Evolutionary conservation across 331 rosid species (phyloP).

Genomic region (Saraca asoca): DNA sequence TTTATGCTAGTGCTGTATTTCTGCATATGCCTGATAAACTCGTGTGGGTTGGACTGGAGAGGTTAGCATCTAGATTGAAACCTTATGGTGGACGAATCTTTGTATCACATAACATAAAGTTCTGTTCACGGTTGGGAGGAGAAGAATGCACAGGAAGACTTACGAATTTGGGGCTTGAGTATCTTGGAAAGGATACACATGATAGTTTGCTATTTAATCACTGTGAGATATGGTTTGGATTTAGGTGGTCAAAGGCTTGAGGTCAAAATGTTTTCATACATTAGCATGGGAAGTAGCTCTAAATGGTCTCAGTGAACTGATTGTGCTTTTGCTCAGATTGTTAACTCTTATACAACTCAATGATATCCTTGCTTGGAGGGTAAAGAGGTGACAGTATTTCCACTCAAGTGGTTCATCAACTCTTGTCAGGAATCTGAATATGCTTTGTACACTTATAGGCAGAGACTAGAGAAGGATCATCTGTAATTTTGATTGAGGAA

Average conservation of each 20-base stretch:
- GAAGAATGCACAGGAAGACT: constrained; percentile 77
- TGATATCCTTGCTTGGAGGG: constrained; percentile 13
- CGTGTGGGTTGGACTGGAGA: constrained; percentile 80
- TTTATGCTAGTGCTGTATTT: constrained; percentile 92
- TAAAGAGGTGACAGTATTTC: constrained; percentile 24
- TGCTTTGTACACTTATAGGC: neutral
- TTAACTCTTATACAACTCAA: constrained; percentile 8
- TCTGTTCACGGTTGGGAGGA: constrained; percentile 79
- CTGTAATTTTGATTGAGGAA: constrained; percentile 17
- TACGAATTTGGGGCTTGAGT: constrained; percentile 68
- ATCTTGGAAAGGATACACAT: constrained; percentile 72
- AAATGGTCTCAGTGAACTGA: constrained; percentile 6
- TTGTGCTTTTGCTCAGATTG: constrained; percentile 10
- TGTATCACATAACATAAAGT: constrained; percentile 85
- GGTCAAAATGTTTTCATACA: neutral
- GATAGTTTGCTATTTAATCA: constrained; percentile 88
- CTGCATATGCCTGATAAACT: constrained; percentile 91
- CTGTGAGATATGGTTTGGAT: constrained; percentile 87
- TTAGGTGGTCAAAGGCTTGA: constrained; percentile 59
- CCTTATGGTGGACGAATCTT: constrained; percentile 73
- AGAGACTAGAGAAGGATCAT: neutral
- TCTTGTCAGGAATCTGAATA: constrained; percentile 11
- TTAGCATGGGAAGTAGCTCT: constrained; percentile 19
- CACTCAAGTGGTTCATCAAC: constrained; percentile 19
- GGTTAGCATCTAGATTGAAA: constrained; percentile 64